Evolutionary conservation across 352 stramenopile species (phyloP).

Genomic region (Globisporangium camurandrum): DNA sequence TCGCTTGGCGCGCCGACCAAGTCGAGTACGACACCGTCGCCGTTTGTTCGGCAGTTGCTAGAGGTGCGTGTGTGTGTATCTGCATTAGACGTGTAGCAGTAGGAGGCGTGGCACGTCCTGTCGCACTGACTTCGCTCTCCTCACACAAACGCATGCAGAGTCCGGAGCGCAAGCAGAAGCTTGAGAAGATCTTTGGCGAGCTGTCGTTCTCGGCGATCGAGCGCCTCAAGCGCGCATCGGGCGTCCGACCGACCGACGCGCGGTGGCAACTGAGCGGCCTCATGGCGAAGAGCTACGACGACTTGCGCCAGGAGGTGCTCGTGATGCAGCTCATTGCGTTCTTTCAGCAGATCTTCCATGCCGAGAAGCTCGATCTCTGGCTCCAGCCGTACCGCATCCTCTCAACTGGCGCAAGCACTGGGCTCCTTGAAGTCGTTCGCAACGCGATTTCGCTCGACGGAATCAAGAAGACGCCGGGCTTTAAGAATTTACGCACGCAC

Average conservation of each 20-base stretch:
- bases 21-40: not conserved
- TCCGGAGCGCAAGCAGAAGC: slow-evolving; percentile 26
- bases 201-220: slow-evolving; percentile 38
- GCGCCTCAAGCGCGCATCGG: slow-evolving; percentile 24
- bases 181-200: slow-evolving; percentile 70
- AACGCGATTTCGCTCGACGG: slow-evolving; percentile 96
- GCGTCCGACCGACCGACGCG: not conserved
- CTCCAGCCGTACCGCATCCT: slow-evolving; percentile 95
- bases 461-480: slow-evolving; percentile 89
- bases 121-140: not conserved
- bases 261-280: slow-evolving; percentile 59
- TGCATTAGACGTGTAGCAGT: not conserved
- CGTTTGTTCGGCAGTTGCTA: slow-evolving; percentile 7
- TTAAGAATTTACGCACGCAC: slow-evolving; percentile 85
- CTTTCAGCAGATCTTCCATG: slow-evolving; percentile 91
- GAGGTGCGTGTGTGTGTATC: not conserved
- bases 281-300: slow-evolving; percentile 97
- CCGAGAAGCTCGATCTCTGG: slow-evolving; percentile 87
- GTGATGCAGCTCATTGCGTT: slow-evolving; percentile 97
- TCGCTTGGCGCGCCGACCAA: too few species aligned
- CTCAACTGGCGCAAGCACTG: slow-evolving; percentile 90
- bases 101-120: too few species aligned
- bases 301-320: slow-evolving; percentile 96
- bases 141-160: not conserved
- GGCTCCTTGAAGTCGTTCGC: slow-evolving; percentile 93